Base-by-base conservation (phyloP, 805 yeast genomes). In the Hanseniaspora occidentalis region DNA sequence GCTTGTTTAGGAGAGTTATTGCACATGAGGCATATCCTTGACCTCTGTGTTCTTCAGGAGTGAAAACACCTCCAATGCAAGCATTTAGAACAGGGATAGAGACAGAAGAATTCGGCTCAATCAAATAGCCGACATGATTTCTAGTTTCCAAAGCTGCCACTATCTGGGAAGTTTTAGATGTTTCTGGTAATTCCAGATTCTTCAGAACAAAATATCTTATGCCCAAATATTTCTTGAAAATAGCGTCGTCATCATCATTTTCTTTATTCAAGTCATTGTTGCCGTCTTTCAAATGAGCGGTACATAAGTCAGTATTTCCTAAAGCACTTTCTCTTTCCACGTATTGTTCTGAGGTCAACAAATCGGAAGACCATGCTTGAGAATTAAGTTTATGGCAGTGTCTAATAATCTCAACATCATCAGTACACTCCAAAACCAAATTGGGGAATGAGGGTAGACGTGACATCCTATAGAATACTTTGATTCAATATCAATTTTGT, bases 11-110 rank as follows among this genome's bases (percentile, higher is more conserved):
- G 33, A 43, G 34, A 11, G 42, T 42, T 35, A 78, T 58, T 78
- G 78, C 68, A 21, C 43, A 40, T 6, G 55, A 54, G 0, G 81
- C 82, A 49, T 73, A 75, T 2, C 82, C 80, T 44, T 67, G 68
- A 11, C 70, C 67, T 39, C 86, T 67, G 47, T 61, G 58, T 33
- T 63, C 48, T 13, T 58, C 54, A 6, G 67, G 56, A 1, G 83
- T 76, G 51, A 58, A 77, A 1, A 79, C 84, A 9, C 77, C 73
- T 19, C 84, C 84, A 43, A 78, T 57, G 41, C 74, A 57, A 38
- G 66, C 57, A n/a, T 60, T 45, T 4, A 62, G 43, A 4, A 57
- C 51, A 9, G 62, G 58, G 19, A 51, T 53, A 18, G 61, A 38
- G 5, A 48, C 47, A 1, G 58, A 58, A 18, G 48, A 48, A 1